Evolutionary conservation across 2,329 filamentous ascomycete genomes (phyloP).

Genomic region (Bimuria novae-zelandiae): DNA sequence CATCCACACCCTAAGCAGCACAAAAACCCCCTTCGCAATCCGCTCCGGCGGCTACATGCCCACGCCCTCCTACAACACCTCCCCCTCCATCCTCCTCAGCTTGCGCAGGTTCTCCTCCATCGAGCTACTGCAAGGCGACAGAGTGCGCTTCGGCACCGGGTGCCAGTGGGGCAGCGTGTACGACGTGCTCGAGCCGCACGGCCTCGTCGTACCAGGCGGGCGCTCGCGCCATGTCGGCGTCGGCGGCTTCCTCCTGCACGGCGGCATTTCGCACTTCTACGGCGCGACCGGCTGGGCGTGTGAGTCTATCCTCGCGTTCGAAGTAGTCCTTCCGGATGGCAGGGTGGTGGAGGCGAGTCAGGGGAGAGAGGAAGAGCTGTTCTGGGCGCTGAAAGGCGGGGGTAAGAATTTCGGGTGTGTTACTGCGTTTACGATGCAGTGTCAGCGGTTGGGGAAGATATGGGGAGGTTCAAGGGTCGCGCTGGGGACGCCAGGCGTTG

Average conservation of each 20-base stretch:
- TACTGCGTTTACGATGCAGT: conserved; percentile 6
- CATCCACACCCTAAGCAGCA: neutral
- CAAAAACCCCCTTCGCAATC: conserved; percentile 4
- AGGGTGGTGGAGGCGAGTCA: conserved; percentile 5
- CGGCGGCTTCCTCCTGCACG: neutral
- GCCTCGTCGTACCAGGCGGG: conserved; percentile 1
- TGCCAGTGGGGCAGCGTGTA: conserved; percentile 1
- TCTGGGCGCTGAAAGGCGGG: conserved; percentile 34
- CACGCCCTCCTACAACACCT: conserved; percentile 8
- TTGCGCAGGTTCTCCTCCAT: neutral
- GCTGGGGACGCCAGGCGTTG: neutral
- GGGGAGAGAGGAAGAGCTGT: conserved; percentile 19
- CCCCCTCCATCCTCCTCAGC: conserved; percentile 13
- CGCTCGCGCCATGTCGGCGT: neutral
- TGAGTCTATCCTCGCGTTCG: conserved; percentile 19
- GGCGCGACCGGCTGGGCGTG: conserved; percentile 6
- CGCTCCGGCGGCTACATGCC: conserved; percentile 9
- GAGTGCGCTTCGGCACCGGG: neutral
- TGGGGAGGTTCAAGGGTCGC: neutral
- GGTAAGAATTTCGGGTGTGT: conserved; percentile 23
- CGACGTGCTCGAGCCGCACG: neutral
- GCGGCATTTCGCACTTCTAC: neutral
- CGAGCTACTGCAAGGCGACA: neutral
- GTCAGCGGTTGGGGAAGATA: neutral
- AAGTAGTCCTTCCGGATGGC: conserved; percentile 43